Conservation (phyloP, 31 red algal species). For the Endocladia muricata region DNA sequence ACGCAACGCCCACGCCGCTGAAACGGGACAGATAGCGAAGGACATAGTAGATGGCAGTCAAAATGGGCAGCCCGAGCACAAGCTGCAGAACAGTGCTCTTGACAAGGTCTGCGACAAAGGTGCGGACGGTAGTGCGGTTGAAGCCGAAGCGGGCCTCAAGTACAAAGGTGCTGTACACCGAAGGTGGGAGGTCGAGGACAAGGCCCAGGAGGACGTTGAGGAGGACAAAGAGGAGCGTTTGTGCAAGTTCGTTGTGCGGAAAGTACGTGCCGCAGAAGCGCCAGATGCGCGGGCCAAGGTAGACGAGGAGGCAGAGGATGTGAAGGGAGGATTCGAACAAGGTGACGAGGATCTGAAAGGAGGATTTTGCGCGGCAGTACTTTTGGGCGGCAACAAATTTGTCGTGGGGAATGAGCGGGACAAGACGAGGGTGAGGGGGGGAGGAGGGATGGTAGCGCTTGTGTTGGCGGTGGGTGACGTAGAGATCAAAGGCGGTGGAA, state of each 20-base stretch:
- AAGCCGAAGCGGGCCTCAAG: constrained; percentile 86
- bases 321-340: constrained; percentile 25
- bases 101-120: constrained; percentile 66
- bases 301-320: constrained; percentile 18
- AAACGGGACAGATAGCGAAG: constrained; percentile 29
- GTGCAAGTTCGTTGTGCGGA: constrained; percentile 30
- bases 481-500: constrained; percentile 49
- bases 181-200: constrained; percentile 44
- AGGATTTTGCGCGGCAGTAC: constrained; percentile 66
- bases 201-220: constrained; percentile 29
- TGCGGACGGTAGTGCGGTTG: constrained; percentile 59
- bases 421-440: constrained; percentile 21
- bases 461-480: constrained; percentile 60
- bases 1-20: constrained; percentile 26
- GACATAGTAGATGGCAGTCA: constrained; percentile 35
- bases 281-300: constrained; percentile 39
- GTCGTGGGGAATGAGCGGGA: constrained; percentile 28
- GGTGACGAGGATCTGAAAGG: constrained; percentile 44
- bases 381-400: constrained; percentile 52
- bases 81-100: constrained; percentile 38
- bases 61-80: constrained; percentile 50
- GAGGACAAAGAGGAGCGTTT: constrained; percentile 47
- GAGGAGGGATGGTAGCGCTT: constrained; percentile 10
- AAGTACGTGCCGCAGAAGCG: constrained; percentile 7
- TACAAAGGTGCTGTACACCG: constrained; percentile 83